Base-by-base conservation (phyloP, 257 asterid genomes). In the Solanum rostratum region DNA sequence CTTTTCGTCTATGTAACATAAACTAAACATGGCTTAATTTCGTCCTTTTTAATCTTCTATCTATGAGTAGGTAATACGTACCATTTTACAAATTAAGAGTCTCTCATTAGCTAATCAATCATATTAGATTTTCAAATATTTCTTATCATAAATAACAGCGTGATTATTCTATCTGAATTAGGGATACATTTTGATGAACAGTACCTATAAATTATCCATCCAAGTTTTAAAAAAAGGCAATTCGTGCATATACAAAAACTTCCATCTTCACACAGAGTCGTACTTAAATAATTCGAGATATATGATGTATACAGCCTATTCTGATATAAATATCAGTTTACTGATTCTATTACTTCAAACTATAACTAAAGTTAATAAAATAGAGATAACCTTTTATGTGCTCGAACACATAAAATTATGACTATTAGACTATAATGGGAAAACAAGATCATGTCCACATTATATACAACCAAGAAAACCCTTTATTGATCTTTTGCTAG, bases 401-500 rank as follows among this genome's bases (percentile, higher is more conserved):
- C 7, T 30, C 0, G 1, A 2, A 3, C 12, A 4, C 15, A 41
- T 33, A 11, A 41, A 69, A 2, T 70, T 41, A 70, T 70, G 54
- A 3, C 30, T 43, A n/a, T 71, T 71, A 41, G 29, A 12, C n/a
- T 11, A 12, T 43, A 43, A 71, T n/a, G 37, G 55, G 55, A 13
- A 71, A 41, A 71, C 12, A 43, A 71, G 52, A 71, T 71, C 37
- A n/a, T 43, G 82, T 50, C 63, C 82, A 50, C 82, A 78, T 10
- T 50, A 76, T 50, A 50, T 50, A 78, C 46, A 29, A 50, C 82
- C 82, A 27, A 50, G 43, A 19, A 50, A 78, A 29, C 10, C 45
- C 46, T 78, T 78, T 78, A 18, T 46, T 22, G 10, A 20, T 57
- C 14, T 22, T 3, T 27, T 27, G 63, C 39, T 24, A 9, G 16